Evolutionary conservation across 345 rosid genomes (phyloP).

Genomic region (Brassica nigra): DNA sequence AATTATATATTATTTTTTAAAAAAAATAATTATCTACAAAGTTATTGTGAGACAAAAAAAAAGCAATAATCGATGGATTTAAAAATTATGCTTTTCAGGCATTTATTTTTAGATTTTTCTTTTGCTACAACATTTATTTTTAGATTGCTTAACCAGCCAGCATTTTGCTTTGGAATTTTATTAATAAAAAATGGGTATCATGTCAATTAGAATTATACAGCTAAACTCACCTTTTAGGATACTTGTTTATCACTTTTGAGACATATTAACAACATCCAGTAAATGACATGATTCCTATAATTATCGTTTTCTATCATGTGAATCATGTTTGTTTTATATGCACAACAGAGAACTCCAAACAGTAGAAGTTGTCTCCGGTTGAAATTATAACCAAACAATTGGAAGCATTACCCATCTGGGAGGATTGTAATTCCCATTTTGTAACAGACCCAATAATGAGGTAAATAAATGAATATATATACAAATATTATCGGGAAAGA

Average conservation of each 20-base stretch:
- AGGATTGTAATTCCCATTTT: neutral
- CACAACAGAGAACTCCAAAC: constrained; percentile 1
- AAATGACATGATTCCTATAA: neutral
- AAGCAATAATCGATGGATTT: neutral
- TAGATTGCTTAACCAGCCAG: neutral
- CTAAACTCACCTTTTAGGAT: constrained; percentile 30
- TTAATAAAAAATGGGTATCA: neutral
- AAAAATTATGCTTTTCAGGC: neutral
- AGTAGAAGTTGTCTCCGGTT: neutral
- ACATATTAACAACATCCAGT: neutral
- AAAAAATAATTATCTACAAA: neutral
- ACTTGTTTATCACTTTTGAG: constrained; percentile 24
- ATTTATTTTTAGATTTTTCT: constrained; percentile 10
- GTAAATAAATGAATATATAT: neutral
- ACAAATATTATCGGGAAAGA: neutral
- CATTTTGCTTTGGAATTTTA: constrained; percentile 18
- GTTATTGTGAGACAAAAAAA: neutral
- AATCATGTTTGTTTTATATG: constrained; percentile 11
- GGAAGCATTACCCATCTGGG: neutral
- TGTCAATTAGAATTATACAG: constrained; percentile 21
- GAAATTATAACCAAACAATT: neutral
- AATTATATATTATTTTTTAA: too few species aligned
- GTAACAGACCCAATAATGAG: neutral
- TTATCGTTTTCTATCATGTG: neutral
- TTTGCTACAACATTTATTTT: too few species aligned